These are phyloP conservation scores for Papiliotrema laurentii DNA, from an alignment of 1,284 basidiomycete genomes.

Conservation along the genomic window DNA sequence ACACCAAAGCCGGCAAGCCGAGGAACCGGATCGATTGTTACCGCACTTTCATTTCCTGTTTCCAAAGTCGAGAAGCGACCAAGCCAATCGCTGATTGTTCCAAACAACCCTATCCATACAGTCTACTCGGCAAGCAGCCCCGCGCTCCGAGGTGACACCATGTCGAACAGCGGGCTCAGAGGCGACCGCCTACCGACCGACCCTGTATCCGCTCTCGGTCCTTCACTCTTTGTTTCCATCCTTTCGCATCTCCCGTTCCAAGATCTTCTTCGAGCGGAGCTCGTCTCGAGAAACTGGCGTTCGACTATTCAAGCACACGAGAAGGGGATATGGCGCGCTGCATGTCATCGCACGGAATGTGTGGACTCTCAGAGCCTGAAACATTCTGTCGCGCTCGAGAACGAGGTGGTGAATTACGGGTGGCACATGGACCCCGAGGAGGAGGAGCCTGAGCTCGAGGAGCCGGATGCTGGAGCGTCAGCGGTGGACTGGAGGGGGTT, in stretches of 20 bases:
- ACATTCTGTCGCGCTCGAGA: too few species aligned
- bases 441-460: background rate
- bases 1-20: too few species aligned
- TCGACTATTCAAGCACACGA: constrained; percentile 12
- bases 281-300: constrained; percentile 24
- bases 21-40: too few species aligned
- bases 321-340: constrained; percentile 20
- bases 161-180: too few species aligned
- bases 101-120: too few species aligned
- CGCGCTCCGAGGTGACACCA: too few species aligned
- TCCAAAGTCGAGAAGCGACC: too few species aligned
- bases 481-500: constrained; percentile 21
- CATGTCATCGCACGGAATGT: constrained; percentile 13
- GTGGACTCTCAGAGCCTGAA: constrained; percentile 16
- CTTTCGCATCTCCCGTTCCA: constrained; percentile 24
- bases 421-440: constrained; percentile 8
- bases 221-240: constrained; percentile 33
- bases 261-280: constrained; percentile 18
- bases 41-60: too few species aligned
- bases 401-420: too few species aligned
- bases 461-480: background rate
- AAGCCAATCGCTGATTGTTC: too few species aligned
- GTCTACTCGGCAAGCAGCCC: too few species aligned
- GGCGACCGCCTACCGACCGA: constrained; percentile 17
- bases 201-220: constrained; percentile 30